Evolutionary conservation across 192 early-diverging fungal genomes (phyloP), one percentile per base, ranked within the genome.

Genomic region (Mortierella antarctica): DNA sequence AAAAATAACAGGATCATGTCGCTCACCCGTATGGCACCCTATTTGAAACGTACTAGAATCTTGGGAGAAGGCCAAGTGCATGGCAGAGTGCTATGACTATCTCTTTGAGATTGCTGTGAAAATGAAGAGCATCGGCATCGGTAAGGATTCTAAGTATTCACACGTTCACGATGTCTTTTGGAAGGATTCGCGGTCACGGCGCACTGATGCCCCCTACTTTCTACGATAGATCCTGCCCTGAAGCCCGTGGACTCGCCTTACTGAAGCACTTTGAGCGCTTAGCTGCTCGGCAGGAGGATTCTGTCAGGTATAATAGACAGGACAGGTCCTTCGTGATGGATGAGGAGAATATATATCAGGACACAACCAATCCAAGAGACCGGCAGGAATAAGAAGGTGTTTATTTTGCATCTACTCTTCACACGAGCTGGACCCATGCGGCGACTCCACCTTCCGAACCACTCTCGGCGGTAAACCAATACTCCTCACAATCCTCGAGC

Each of bases 41-140:
- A 7, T 40, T 50, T 17, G 15, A 66, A 39, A 20, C 15, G 21
- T 23, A 13, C 15, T 73, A 90, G 92, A 95, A 88, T 88, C 86
- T 15, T 98, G 97, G 97, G 92, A 97, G 85, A 96, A 97, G 86
- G 96, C 97, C 57, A 99, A 99, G 83, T 92, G 92, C 48, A 99
- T 99, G 97, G 84, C 92, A 9, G 97, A 99, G 83, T 99, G 97
- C 86, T 99, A 97, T 78, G 97, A 99, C 74, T 99, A 99, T 83
- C 83, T 99, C 64, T 99, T 99, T 83, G 96, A 99, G 77, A 95
- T 99, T 63, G 95, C 94, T 12, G 92, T 97, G 54, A 95, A 93
- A 65, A 98, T 98, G 96, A 94, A 90, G 84, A 84, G 84, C 66
- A 84, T 91, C 65, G 96, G 96, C 8, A 70, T 99, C 44, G 95